These are phyloP conservation scores for Zelonia costaricensis DNA, from an alignment of 208 protist genomes.

Conservation along the genomic window DNA sequence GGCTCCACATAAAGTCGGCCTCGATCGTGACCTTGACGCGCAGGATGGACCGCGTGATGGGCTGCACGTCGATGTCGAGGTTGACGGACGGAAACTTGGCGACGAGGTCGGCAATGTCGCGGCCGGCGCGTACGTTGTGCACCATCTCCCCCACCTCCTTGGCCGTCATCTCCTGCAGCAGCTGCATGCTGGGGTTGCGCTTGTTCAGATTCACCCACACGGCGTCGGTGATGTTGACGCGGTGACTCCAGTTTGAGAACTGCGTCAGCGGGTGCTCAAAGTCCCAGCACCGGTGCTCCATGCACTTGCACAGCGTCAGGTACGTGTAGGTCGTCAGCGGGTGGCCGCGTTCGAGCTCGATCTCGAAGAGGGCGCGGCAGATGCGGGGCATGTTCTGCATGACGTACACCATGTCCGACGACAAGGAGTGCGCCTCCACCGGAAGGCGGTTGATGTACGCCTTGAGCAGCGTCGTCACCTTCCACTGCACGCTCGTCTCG, in stretches of 20 bases:
- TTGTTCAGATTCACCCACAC: constrained; percentile 74
- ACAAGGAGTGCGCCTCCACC: constrained; percentile 91
- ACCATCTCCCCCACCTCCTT: constrained; percentile 87
- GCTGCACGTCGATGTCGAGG: constrained; percentile 93
- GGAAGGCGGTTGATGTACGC: constrained; percentile 91
- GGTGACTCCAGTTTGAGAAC: constrained; percentile 67
- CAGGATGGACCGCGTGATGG: constrained; percentile 97
- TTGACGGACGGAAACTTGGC: constrained; percentile 91
- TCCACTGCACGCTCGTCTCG: constrained; percentile 91
- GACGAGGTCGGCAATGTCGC: constrained; percentile 82
- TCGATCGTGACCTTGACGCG: constrained; percentile 91
- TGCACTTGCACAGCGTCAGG: constrained; percentile 91
- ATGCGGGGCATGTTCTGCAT: constrained; percentile 97
- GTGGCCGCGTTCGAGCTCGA: constrained; percentile 94
- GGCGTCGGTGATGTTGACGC: constrained; percentile 75
- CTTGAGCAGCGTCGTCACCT: constrained; percentile 98
- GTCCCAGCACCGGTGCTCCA: constrained; percentile 95
- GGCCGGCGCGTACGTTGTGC: constrained; percentile 81
- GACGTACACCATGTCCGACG: constrained; percentile 96
- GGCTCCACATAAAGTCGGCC: constrained; percentile 95
- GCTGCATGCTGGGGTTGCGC: constrained; percentile 72
- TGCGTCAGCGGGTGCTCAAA: constrained; percentile 92
- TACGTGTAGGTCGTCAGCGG: constrained; percentile 84
- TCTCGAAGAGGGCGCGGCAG: constrained; percentile 97
- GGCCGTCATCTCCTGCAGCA: constrained; percentile 78